phyloP scores from a whole-genome alignment of 1,284 basidiomycete species.

The Malassezia yamatoensis region DNA sequence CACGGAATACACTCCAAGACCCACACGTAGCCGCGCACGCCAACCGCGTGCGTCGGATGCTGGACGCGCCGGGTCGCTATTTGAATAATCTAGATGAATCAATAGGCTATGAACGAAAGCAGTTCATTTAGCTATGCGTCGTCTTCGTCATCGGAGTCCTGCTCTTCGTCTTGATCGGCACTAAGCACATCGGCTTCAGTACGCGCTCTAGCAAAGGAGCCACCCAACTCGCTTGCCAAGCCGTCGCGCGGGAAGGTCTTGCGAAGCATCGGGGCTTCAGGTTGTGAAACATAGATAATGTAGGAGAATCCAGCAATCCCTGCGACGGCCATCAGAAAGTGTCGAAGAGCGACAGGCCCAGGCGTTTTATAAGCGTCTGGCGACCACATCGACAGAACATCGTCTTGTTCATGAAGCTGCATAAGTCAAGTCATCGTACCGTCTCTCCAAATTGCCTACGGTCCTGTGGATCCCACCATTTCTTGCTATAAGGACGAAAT shows the following conservation, averaged over 20 bases:
- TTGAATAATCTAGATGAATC: constrained; percentile 1
- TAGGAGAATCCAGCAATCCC: constrained; percentile 24
- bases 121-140: background rate
- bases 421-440: constrained; percentile 19
- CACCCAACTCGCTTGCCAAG: constrained; percentile 34
- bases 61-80: constrained; percentile 9
- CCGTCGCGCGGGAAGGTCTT: constrained; percentile 45
- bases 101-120: constrained; percentile 2
- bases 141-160: constrained; percentile 9
- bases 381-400: constrained; percentile 45
- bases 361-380: constrained; percentile 39
- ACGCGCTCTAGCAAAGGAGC: constrained; percentile 1
- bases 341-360: constrained; percentile 31
- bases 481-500: constrained; percentile 34
- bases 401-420: constrained; percentile 44
- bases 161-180: constrained; percentile 1
- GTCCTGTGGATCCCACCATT: constrained; percentile 47
- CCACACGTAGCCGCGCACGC: background rate
- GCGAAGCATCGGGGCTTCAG: constrained; percentile 34
- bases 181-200: background rate
- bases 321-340: constrained; percentile 33
- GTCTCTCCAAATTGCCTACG: constrained; percentile 46
- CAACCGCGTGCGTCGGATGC: background rate
- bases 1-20: background rate
- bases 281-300: constrained; percentile 30